These are phyloP conservation scores for Collybiopsis confluens DNA, from an alignment of 768 basidiomycete genomes.

Conservation along the genomic window DNA sequence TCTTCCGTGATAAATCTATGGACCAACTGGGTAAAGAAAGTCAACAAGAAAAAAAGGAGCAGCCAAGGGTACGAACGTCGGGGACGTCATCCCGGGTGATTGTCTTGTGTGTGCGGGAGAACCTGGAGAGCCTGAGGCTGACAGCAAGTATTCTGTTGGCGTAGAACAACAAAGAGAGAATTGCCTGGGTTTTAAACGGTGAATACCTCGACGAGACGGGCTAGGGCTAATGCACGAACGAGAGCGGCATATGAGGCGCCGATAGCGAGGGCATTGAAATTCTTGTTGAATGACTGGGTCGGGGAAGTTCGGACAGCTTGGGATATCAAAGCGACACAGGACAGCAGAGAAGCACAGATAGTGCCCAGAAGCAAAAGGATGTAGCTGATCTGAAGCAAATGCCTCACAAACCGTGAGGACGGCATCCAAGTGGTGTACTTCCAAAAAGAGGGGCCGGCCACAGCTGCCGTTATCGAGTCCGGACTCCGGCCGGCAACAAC, in stretches of 20 bases:
- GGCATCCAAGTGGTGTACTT: no score
- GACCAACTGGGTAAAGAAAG: slow-evolving; percentile 43
- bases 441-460: not conserved
- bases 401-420: slow-evolving; percentile 39
- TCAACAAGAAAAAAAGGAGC: not conserved
- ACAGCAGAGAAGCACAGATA: slow-evolving; percentile 54
- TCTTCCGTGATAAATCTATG: slow-evolving; percentile 69
- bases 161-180: slow-evolving; percentile 57
- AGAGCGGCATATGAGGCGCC: slow-evolving; percentile 68
- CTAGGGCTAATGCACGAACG: slow-evolving; percentile 36
- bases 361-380: slow-evolving; percentile 44
- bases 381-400: slow-evolving; percentile 54
- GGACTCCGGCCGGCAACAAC: no score
- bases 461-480: no score
- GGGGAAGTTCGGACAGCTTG: slow-evolving; percentile 70
- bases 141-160: slow-evolving; percentile 68
- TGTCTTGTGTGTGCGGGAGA: slow-evolving; percentile 57
- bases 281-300: slow-evolving; percentile 48
- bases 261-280: slow-evolving; percentile 66
- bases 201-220: not conserved
- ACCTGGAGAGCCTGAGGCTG: slow-evolving; percentile 56
- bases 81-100: slow-evolving; percentile 56
- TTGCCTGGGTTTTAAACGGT: slow-evolving; percentile 36
- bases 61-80: slow-evolving; percentile 34
- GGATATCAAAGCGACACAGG: slow-evolving; percentile 59